Percentiles rank a stretch among this genome's conserved stretches.
phyloP scores from a whole-genome alignment of 2,329 filamentous ascomycete species.

The Immersiporthe knoxdaviesiana region DNA sequence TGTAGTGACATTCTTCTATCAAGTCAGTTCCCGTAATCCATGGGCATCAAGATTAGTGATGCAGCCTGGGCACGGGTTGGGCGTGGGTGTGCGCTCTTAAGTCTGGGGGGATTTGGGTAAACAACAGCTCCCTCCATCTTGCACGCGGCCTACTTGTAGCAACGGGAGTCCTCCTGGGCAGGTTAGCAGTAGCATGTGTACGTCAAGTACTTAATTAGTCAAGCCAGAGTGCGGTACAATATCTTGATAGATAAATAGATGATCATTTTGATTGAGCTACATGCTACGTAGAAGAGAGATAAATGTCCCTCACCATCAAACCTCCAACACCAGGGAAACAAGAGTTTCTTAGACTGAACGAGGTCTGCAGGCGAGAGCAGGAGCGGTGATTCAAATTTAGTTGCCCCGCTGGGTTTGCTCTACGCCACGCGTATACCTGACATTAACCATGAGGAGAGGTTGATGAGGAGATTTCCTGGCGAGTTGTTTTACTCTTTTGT shows the following conservation, averaged over 20 bases:
- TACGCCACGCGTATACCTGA: conserved; percentile 94
- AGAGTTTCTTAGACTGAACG: conserved; percentile 56
- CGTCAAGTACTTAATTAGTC: background rate
- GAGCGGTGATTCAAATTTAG: conserved; percentile 50
- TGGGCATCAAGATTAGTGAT: background rate
- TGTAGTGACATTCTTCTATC: conserved; percentile 25
- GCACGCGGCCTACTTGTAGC: too few species aligned
- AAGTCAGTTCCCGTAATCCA: background rate
- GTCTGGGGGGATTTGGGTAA: too few species aligned
- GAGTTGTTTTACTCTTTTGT: conserved; percentile 43
- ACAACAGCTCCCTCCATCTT: too few species aligned
- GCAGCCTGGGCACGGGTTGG: background rate
- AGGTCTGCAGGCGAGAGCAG: conserved; percentile 80
- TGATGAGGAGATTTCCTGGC: conserved; percentile 90
- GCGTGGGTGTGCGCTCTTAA: too few species aligned
- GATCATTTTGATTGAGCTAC: background rate
- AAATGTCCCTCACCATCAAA: conserved; percentile 86
- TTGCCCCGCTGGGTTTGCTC: conserved; percentile 59
- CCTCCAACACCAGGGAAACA: conserved; percentile 66
- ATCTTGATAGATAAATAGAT: background rate
- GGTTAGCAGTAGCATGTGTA: background rate
- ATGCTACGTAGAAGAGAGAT: background rate
- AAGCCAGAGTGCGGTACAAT: background rate
- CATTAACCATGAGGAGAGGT: conserved; percentile 73
- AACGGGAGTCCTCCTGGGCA: too few species aligned